A percentile compares a stretch with the other conserved stretches of the same genome.
phyloP scores from a whole-genome alignment of 495 filamentous ascomycete genomes.

The Tuber aestivum region DNA sequence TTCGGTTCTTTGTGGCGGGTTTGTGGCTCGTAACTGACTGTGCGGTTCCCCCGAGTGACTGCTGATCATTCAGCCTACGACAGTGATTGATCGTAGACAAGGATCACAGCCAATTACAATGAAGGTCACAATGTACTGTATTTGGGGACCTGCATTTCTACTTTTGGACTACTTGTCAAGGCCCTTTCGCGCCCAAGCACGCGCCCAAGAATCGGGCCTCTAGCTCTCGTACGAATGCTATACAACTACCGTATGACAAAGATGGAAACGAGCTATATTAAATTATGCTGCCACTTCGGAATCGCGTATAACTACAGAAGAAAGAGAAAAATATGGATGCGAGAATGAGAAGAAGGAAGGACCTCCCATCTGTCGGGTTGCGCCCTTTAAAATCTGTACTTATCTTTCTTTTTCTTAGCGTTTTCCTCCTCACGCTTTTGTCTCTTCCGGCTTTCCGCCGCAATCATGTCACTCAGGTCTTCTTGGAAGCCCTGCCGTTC shows the following conservation, averaged over 20 bases:
- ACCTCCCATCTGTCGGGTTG: background rate
- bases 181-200: background rate
- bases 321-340: background rate
- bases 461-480: slow-evolving; percentile 95
- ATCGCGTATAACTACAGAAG: background rate
- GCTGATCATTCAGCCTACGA: background rate
- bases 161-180: background rate
- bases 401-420: slow-evolving; percentile 43
- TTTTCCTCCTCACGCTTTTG: slow-evolving; percentile 76
- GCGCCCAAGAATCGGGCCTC: background rate
- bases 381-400: slow-evolving; percentile 41
- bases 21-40: too few species aligned
- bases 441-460: slow-evolving; percentile 81
- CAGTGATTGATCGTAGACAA: background rate
- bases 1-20: background rate
- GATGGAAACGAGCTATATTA: background rate
- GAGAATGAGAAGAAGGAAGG: slow-evolving; percentile 16
- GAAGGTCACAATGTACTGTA: background rate
- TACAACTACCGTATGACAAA: background rate
- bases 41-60: too few species aligned
- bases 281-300: background rate
- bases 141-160: background rate
- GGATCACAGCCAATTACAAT: background rate
- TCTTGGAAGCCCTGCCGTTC: slow-evolving; percentile 77
- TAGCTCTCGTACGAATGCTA: background rate